A percentile compares a stretch with the other conserved stretches of the same genome.
Conservation (phyloP, 139 green algal genomes). For the Nannochloris sp. region DNA sequence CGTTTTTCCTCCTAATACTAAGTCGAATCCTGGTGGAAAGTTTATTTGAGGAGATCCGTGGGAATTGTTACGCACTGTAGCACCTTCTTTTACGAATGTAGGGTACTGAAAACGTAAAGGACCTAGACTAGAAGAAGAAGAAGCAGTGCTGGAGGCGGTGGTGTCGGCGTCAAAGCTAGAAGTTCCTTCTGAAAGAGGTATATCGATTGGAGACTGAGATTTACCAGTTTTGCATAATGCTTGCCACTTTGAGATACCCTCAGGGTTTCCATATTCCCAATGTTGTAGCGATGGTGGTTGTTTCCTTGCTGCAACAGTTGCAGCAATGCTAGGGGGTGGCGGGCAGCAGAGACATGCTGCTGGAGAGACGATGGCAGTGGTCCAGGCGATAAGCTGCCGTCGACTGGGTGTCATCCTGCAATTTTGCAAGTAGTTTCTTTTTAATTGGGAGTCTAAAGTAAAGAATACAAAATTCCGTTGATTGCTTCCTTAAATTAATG, state of each 20-base stretch:
- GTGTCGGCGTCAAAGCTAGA: no score
- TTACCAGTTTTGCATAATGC: constrained; percentile 27
- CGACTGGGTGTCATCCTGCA: no score
- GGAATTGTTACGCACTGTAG: constrained; percentile 51
- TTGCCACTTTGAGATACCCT: constrained; percentile 22
- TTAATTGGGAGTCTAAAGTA: no score
- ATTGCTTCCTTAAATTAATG: no score
- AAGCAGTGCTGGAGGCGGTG: constrained; percentile 6
- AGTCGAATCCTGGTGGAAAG: not conserved
- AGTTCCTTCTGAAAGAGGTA: no score
- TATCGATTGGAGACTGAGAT: constrained; percentile 43
- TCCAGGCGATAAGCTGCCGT: not conserved
- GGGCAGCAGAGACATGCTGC: not conserved
- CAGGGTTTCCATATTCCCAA: not conserved
- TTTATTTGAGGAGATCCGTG: constrained; percentile 68
- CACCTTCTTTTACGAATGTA: not conserved
- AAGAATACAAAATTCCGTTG: no score
- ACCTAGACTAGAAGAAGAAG: constrained; percentile 26
- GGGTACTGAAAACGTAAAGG: constrained; percentile 13
- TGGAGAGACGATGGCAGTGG: no score
- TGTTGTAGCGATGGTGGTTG: no score
- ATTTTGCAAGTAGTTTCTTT: no score
- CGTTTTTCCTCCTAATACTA: constrained; percentile 20
- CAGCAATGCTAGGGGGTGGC: no score
- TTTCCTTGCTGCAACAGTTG: no score